Evolutionary conservation across 179 eudicot species (phyloP).

Genomic region (Beta corolliflora): DNA sequence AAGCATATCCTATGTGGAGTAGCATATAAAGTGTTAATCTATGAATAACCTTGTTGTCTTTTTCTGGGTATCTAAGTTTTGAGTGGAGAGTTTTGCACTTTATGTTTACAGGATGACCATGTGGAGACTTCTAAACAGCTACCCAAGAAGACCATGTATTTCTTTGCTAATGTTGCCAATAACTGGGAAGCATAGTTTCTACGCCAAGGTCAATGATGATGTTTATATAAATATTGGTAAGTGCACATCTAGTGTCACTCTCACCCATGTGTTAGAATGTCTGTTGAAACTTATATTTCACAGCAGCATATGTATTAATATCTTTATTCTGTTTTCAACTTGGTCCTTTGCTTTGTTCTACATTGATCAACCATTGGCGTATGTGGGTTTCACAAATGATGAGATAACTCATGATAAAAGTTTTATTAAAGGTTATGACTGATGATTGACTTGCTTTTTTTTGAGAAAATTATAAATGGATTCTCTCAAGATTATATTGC

Average conservation of each 20-base stretch:
- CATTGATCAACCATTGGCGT: not conserved
- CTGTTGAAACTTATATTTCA: not conserved
- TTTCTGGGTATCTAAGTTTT: not conserved
- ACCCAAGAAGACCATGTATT: conserved; percentile 70
- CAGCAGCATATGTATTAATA: not conserved
- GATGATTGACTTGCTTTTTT: not conserved
- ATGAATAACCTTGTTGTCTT: not conserved
- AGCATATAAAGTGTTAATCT: not conserved
- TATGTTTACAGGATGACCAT: conserved; percentile 56
- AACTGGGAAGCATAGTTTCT: conserved; percentile 92
- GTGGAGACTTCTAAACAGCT: conserved; percentile 66
- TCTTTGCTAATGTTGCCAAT: conserved; percentile 67
- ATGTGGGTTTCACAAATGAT: not conserved
- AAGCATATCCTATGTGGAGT: not conserved
- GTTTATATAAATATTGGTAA: conserved; percentile 82
- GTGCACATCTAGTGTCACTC: not conserved
- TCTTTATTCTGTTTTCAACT: not conserved
- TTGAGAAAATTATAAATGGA: not conserved
- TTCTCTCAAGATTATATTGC: not conserved
- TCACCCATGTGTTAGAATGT: conserved; percentile 7
- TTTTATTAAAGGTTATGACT: not conserved
- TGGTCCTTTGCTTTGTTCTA: not conserved
- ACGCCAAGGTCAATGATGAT: conserved; percentile 85
- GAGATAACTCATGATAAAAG: not conserved
- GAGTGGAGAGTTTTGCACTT: not conserved